phyloP scores from a whole-genome alignment of 192 early-diverging fungal genomes.

The Helicostylum pulchrum region DNA sequence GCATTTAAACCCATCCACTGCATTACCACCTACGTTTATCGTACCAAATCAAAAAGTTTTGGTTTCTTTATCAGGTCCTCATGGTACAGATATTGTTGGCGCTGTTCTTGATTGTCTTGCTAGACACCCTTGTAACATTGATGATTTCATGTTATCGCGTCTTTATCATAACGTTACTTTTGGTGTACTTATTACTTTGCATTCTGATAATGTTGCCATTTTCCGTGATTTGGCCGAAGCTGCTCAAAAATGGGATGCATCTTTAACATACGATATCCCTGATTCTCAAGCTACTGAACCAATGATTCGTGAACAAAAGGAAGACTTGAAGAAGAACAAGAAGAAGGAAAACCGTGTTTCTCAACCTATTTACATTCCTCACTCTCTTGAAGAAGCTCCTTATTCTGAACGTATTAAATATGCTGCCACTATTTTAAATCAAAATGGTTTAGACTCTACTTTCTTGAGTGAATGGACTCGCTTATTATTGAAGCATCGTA shows the following conservation, averaged over 20 bases:
- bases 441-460: constrained; percentile 69
- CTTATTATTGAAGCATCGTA: constrained; percentile 69
- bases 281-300: constrained; percentile 56
- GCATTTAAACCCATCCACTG: constrained; percentile 18
- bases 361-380: constrained; percentile 34
- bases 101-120: constrained; percentile 74
- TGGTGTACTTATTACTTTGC: constrained; percentile 77
- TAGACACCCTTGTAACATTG: constrained; percentile 70
- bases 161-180: constrained; percentile 94
- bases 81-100: constrained; percentile 91
- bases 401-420: constrained; percentile 83
- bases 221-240: constrained; percentile 74
- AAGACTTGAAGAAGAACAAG: constrained; percentile 24
- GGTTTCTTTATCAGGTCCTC: constrained; percentile 79
- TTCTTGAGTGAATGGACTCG: constrained; percentile 83
- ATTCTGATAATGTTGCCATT: constrained; percentile 69
- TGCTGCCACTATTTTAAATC: constrained; percentile 83
- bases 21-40: constrained; percentile 43
- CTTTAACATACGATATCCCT: constrained; percentile 77
- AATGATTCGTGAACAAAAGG: constrained; percentile 43
- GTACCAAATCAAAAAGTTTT: constrained; percentile 72
- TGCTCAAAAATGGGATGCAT: constrained; percentile 84
- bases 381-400: constrained; percentile 78
- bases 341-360: constrained; percentile 28
- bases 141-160: constrained; percentile 85